Percentiles rank a stretch among this genome's conserved stretches.
phyloP scores from a whole-genome alignment of 2,329 filamentous ascomycete genomes.

The Penicillium brevicompactum region DNA sequence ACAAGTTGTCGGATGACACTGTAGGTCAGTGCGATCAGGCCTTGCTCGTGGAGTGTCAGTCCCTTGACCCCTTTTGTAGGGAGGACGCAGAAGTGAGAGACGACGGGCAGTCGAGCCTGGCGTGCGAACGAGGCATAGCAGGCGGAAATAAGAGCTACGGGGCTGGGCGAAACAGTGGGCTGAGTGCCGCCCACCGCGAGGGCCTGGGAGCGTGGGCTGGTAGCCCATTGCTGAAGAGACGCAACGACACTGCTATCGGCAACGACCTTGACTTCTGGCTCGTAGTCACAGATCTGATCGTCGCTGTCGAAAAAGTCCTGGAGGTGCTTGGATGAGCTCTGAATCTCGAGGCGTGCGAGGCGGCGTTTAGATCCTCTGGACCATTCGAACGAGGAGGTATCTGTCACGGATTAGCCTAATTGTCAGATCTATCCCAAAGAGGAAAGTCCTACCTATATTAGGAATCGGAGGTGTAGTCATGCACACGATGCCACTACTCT shows the following conservation, averaged over 20 bases:
- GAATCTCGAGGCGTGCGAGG: slow-evolving; percentile 35
- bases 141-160: slow-evolving; percentile 36
- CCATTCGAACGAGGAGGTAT: slow-evolving; percentile 32
- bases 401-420: slow-evolving; percentile 16
- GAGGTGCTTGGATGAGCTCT: slow-evolving; percentile 37
- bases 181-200: slow-evolving; percentile 34
- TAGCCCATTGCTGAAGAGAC: slow-evolving; percentile 39
- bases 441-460: slow-evolving; percentile 33
- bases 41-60: slow-evolving; percentile 30
- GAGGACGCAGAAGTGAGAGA: slow-evolving; percentile 41
- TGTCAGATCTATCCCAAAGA: not conserved
- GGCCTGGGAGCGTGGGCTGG: slow-evolving; percentile 34
- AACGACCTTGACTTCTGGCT: slow-evolving; percentile 29
- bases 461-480: slow-evolving; percentile 33
- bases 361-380: slow-evolving; percentile 36
- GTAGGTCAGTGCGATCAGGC: slow-evolving; percentile 41
- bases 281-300: slow-evolving; percentile 35
- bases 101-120: slow-evolving; percentile 32
- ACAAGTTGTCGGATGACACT: slow-evolving; percentile 43
- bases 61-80: slow-evolving; percentile 22
- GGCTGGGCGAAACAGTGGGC: slow-evolving; percentile 27
- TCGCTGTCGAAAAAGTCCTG: slow-evolving; percentile 40
- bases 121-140: slow-evolving; percentile 37
- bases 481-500: slow-evolving; percentile 34
- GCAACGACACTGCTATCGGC: slow-evolving; percentile 29